Evolutionary conservation across 1,139 yeast genomes (phyloP).

Genomic region (Sugiyamaella neomexicana): DNA sequence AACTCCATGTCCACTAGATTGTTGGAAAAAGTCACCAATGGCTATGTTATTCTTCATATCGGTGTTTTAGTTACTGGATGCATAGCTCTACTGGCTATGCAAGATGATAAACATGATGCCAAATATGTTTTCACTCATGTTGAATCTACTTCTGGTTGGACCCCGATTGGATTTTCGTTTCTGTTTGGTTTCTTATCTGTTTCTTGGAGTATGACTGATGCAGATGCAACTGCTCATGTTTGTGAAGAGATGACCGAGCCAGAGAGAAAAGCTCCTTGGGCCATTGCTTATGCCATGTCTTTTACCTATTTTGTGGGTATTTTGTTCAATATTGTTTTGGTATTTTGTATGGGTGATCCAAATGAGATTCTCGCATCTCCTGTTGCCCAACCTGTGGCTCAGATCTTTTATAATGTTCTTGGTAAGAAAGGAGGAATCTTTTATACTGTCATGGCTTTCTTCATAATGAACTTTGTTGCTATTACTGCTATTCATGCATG

Average conservation of each 20-base stretch:
- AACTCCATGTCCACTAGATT: conserved; percentile 47
- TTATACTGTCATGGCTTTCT: conserved; percentile 56
- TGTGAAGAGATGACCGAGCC: conserved; percentile 72
- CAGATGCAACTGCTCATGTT: conserved; percentile 71
- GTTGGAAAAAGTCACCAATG: conserved; percentile 45
- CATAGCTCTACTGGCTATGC: conserved; percentile 37
- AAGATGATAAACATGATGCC: conserved; percentile 37
- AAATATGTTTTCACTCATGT: conserved; percentile 38
- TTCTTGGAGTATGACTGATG: conserved; percentile 77
- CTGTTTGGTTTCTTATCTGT: conserved; percentile 63
- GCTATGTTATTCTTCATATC: conserved; percentile 47
- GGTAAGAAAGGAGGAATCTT: conserved; percentile 55
- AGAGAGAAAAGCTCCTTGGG: conserved; percentile 61
- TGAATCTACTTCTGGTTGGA: conserved; percentile 39
- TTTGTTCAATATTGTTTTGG: conserved; percentile 61
- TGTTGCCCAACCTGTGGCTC: conserved; percentile 67
- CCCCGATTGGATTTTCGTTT: conserved; percentile 60
- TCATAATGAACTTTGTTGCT: conserved; percentile 49
- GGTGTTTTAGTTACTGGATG: conserved; percentile 44
- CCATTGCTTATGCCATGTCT: conserved; percentile 60
- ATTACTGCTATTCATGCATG: conserved; percentile 62
- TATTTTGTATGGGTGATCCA: conserved; percentile 61
- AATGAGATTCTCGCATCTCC: conserved; percentile 52
- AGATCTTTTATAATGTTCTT: conserved; percentile 53
- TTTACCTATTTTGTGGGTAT: conserved; percentile 64